Evolutionary conservation across 2,329 filamentous ascomycete species (phyloP), one percentile per base, ranked within the genome.

Genomic region (Cercospora berteroae): DNA sequence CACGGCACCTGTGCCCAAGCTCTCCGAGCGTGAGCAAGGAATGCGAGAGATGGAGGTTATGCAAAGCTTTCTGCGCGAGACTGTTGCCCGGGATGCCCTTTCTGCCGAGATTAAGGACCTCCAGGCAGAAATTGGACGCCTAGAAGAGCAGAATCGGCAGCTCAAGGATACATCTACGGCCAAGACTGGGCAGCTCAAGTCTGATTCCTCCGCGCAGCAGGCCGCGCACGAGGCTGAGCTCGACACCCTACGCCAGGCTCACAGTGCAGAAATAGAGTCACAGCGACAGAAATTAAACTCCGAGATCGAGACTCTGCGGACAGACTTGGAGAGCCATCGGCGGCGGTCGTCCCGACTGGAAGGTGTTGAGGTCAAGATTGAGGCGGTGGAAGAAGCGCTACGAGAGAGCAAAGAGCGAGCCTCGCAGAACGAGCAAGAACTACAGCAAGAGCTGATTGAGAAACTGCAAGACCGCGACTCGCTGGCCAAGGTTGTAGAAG

Each of bases 281-380:
- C 63, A 76, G 39, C 69, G 73, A 65, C 63, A 69, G 13, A 65
- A 66, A 39, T 74, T 76, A 55, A 58, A 65, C 23, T 25, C 59
- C 23, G 72, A 77, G 62, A 62, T 77, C 18, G 59, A 70, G 25
- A 65, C 62, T 25, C 63, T 77, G 20, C 70, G 71, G 31, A 57
- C 70, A 10, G 75, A 77, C 50, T 63, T 75, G 39, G 74, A 75
- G n/a, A 69, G 63, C 31, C 72, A 72, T 33, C 71, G 72, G 16
- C 70, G 64, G n/a, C 63, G 63, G 42, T 72, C 73, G 5, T 70
- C 71, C 5, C 67, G 65, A 36, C 71, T 77, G 10, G 69, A 71
- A 39, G 72, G 74, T 23, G 75, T 77, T 7, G 76, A 78, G 20
- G 64, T 66, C 13, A 76, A 77, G 69, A 77, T 78, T 27, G 72